These are phyloP conservation scores for Quillaja saponaria DNA, from an alignment of 306 rosid genomes.

Conservation along the genomic window DNA sequence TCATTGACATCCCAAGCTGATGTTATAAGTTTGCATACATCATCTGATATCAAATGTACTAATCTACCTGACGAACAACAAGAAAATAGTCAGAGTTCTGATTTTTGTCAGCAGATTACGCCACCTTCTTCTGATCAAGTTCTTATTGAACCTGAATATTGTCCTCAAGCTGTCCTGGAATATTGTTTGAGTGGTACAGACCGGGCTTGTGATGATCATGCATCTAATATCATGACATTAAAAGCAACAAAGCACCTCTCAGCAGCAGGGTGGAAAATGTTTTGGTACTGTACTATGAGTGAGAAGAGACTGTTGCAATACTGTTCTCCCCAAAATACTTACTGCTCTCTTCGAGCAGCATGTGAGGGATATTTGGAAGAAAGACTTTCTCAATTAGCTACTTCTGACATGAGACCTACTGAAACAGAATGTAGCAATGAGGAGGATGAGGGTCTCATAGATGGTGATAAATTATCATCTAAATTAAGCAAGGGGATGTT, in stretches of 20 bases:
- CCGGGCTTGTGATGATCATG: not conserved
- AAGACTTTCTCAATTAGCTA: slow-evolving; percentile 19
- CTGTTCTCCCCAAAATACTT: slow-evolving; percentile 45
- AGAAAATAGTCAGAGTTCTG: slow-evolving; percentile 29
- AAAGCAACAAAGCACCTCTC: slow-evolving; percentile 52
- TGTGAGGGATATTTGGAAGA: slow-evolving; percentile 42
- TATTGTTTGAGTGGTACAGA: slow-evolving; percentile 28
- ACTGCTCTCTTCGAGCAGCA: slow-evolving; percentile 40
- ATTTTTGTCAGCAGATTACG: slow-evolving; percentile 23
- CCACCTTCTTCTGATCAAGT: slow-evolving; percentile 17
- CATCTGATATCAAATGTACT: slow-evolving; percentile 16
- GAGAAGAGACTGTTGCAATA: slow-evolving; percentile 37
- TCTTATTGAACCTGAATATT: slow-evolving; percentile 30
- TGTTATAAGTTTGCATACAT: slow-evolving; percentile 16
- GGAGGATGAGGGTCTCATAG: slow-evolving; percentile 31
- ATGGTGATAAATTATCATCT: slow-evolving; percentile 20
- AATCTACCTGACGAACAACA: slow-evolving; percentile 20
- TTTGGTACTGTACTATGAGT: slow-evolving; percentile 25
- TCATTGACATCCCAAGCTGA: slow-evolving; percentile 32
- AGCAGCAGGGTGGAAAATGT: slow-evolving; percentile 48
- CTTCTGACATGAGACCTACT: slow-evolving; percentile 25
- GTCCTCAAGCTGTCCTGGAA: slow-evolving; percentile 50
- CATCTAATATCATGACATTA: slow-evolving; percentile 3
- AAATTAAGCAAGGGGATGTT: slow-evolving; percentile 1
- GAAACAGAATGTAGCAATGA: slow-evolving; percentile 23